Conservation (phyloP, 2,329 filamentous ascomycete genomes). For the Teratosphaeria nubilosa region DNA sequence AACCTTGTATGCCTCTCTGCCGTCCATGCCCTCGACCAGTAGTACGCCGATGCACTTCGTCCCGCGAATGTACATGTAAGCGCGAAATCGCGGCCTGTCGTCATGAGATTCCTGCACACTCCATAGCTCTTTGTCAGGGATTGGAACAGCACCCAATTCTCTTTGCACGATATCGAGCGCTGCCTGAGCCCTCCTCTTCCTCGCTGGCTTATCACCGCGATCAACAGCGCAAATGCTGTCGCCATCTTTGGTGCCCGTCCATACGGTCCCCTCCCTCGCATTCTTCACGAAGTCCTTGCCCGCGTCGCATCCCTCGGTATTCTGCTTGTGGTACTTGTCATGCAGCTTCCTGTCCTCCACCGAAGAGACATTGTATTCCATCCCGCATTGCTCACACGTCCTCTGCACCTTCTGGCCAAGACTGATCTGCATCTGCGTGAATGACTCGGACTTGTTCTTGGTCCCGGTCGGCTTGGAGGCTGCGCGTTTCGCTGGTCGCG, state of each 20-base stretch:
- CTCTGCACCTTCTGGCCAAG: constrained; percentile 46
- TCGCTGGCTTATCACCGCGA: constrained; percentile 41
- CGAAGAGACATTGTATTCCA: constrained; percentile 56
- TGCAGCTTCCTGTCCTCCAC: constrained; percentile 53
- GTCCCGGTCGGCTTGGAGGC: constrained; percentile 17
- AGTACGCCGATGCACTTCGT: constrained; percentile 53
- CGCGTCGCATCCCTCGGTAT: constrained; percentile 51
- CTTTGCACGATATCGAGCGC: constrained; percentile 51
- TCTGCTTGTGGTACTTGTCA: constrained; percentile 54
- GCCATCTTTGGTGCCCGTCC: constrained; percentile 16
- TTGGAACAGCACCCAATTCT: constrained; percentile 52
- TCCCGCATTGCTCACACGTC: constrained; percentile 51
- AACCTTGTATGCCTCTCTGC: constrained; percentile 43
- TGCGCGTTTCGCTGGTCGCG: constrained; percentile 19
- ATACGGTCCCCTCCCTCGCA: constrained; percentile 5
- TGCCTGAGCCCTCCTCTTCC: constrained; percentile 45
- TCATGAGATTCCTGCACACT: constrained; percentile 25
- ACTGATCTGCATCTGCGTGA: constrained; percentile 53
- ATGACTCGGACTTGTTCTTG: constrained; percentile 22
- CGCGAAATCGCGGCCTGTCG: constrained; percentile 41
- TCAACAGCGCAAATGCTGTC: constrained; percentile 50
- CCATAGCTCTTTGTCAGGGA: constrained; percentile 50
- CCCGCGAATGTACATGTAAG: constrained; percentile 51
- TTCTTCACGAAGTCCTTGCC: constrained; percentile 47
- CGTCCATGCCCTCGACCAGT: constrained; percentile 48